Base-by-base conservation (phyloP, 352 stramenopile genomes). In the Pythium phragmiticola region DNA sequence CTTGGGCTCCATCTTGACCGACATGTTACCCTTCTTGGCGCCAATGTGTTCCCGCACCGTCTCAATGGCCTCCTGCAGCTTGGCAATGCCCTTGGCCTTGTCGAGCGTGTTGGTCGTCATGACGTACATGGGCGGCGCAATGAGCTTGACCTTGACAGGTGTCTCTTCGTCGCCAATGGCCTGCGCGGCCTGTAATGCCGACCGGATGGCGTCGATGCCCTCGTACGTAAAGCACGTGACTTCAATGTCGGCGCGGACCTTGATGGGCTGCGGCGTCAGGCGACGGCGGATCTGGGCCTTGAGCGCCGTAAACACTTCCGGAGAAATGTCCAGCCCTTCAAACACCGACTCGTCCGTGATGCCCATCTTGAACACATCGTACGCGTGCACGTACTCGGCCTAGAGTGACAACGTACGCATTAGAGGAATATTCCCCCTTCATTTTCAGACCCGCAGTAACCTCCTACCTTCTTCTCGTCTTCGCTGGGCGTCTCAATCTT, bases 191-290 rank as follows among this genome's bases (percentile, higher is more conserved):
- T 98, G 92, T 42, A 99, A 83, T 19, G 97, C 97, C 57, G 96
- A 96, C 23, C 96, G 93, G 63, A 99, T 99, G 46, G 97, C 97
- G 71, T 99, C 97, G 69, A 99, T 99, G 37, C 98, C 98, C 74
- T 99, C 97, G 81, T 99, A 99, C 48, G 94, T 98, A 76, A 99
- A 99, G 86, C 98, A 99, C 39, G 95, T 99, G 53, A 99, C 97
- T 66, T 99, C 97, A 71, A 99, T 98, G 72, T 99, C 98, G 34
- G 97, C 96, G 48, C 98, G 93, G 64, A 99, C 97, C 84, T 99
- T 99, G 71, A 99, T 99, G 16, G 98, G 97, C 84, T 99, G 97
- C 30, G 97, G 97, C 56, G 97, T 98, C 59, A 99, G 78, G 46
- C 97, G 91, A 57, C 97, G 88, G 50, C 96, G 88, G 71, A 99